Base-by-base conservation (phyloP, 2,329 filamentous ascomycete genomes). In the Nemania abortiva region DNA sequence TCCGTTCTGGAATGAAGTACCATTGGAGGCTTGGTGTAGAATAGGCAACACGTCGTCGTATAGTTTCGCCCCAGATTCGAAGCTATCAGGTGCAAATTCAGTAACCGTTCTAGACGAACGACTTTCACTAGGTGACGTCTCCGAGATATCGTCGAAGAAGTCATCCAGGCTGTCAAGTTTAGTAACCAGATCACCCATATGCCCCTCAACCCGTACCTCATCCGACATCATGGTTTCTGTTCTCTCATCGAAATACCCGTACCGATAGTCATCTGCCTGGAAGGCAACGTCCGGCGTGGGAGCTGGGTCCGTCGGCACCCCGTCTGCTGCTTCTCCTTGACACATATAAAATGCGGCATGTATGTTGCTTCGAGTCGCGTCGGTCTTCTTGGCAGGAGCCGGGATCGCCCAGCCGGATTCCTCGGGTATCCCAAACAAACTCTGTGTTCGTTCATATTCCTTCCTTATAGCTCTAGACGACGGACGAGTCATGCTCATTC, bases 291-390 rank as follows among this genome's bases (percentile, higher is more conserved):
- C 95, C 1, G 94, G 92, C 0, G 94, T 96, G 3, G 90, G 88
- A 0, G 89, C 87, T 4, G 89, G 85, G 64, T 92, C 88, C 7
- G 86, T 82, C 37, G 84, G 77, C 11, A 83, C 83, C 18, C 88
- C 88, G 72, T 90, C 86, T 27, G 83, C 83, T 61, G 88, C 86
- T 3, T 88, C 85, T 70, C 89, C 91, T 62, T 93, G 92, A 77
- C 95, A 98, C 72, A 95, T 97, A 81, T 97, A 97, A 81, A 98
- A 98, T 0, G 96, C 95, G 0, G 95, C 94, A 79, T 98, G 95
- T 2, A 99, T 96, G 75, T 99, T 99, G 66, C 91, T 89, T 66
- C 96, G 88, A 3, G 96, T 98, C 39, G 90, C 89, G 63, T 92
- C 91, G 0, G 95, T 96, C 82, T 97, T 95, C 65, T 92, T 91